Conservation (phyloP, 2,329 filamentous ascomycete species). For the Ophiocordyceps camponoti-rufipedis region DNA sequence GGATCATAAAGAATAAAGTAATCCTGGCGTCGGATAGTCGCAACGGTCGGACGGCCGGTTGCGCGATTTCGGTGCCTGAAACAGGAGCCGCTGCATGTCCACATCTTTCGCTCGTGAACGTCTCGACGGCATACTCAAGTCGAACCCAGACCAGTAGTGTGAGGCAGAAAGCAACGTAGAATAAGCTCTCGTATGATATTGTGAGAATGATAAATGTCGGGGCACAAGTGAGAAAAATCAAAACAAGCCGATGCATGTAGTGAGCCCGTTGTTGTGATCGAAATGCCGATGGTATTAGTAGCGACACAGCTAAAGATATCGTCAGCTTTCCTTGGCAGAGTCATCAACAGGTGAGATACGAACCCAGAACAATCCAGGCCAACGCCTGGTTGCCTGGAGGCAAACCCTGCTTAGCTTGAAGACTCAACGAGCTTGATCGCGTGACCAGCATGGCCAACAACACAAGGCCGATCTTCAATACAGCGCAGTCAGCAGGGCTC, state of each 20-base stretch:
- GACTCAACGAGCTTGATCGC: slow-evolving; percentile 62
- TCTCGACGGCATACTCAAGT: slow-evolving; percentile 59
- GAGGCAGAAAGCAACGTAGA: slow-evolving; percentile 78
- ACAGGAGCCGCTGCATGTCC: neutral
- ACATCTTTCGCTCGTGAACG: slow-evolving; percentile 5
- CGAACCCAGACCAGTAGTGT: slow-evolving; percentile 77
- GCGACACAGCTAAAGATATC: slow-evolving; percentile 40
- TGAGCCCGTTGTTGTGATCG: slow-evolving; percentile 63
- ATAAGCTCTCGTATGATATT: slow-evolving; percentile 92
- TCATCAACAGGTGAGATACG: slow-evolving; percentile 8
- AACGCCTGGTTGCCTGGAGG: slow-evolving; percentile 76
- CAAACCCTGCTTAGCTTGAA: slow-evolving; percentile 72
- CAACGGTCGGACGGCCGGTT: slow-evolving; percentile 39
- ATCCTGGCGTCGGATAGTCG: slow-evolving; percentile 72
- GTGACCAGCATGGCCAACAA: slow-evolving; percentile 73
- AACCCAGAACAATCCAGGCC: slow-evolving; percentile 65
- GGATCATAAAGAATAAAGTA: slow-evolving; percentile 84
- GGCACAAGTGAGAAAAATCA: slow-evolving; percentile 83
- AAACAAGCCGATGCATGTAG: slow-evolving; percentile 75
- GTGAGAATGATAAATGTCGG: slow-evolving; percentile 91
- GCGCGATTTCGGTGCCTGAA: neutral
- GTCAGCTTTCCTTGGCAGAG: neutral
- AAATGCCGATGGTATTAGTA: slow-evolving; percentile 68
- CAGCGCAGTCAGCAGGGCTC: slow-evolving; percentile 2
- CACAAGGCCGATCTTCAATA: slow-evolving; percentile 49